Evolutionary conservation across 192 early-diverging fungal genomes (phyloP).

Genomic region (Podila minutissima): DNA sequence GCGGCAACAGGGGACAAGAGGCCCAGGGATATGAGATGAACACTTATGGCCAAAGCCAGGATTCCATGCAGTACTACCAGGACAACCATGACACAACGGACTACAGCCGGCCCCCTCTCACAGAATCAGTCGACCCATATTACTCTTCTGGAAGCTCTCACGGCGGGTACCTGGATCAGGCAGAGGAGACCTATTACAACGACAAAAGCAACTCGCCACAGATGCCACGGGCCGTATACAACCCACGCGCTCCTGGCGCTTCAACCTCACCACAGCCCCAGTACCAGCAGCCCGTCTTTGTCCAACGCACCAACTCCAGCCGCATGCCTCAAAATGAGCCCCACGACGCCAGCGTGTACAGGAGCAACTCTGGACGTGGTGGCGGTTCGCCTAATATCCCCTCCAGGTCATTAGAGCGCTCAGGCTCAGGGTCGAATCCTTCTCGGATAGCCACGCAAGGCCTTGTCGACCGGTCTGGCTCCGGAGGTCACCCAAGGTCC

Average conservation of each 20-base stretch:
- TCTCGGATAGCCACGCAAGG: slow-evolving; percentile 29
- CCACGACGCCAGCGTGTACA: slow-evolving; percentile 23
- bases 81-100: slow-evolving; percentile 38
- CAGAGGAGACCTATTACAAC: slow-evolving; percentile 22
- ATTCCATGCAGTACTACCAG: slow-evolving; percentile 2
- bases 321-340: slow-evolving; percentile 27
- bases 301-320: slow-evolving; percentile 26
- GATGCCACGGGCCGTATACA: slow-evolving; percentile 15
- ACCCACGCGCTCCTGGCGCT: background rate
- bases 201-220: slow-evolving; percentile 1
- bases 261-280: slow-evolving; percentile 17
- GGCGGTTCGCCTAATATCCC: slow-evolving; percentile 7
- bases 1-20: slow-evolving; percentile 10
- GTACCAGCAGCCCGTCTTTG: slow-evolving; percentile 14
- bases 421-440: slow-evolving; percentile 17
- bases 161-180: slow-evolving; percentile 34
- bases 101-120: slow-evolving; percentile 37
- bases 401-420: slow-evolving; percentile 9
- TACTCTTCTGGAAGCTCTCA: slow-evolving; percentile 46
- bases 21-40: slow-evolving; percentile 35
- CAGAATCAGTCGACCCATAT: slow-evolving; percentile 30
- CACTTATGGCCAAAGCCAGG: slow-evolving; percentile 15
- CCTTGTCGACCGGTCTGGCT: slow-evolving; percentile 17
- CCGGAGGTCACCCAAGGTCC: slow-evolving; percentile 9
- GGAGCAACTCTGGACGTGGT: slow-evolving; percentile 33